Base-by-base conservation (phyloP, 2,329 filamentous ascomycete genomes). In the Claviceps pusilla region DNA sequence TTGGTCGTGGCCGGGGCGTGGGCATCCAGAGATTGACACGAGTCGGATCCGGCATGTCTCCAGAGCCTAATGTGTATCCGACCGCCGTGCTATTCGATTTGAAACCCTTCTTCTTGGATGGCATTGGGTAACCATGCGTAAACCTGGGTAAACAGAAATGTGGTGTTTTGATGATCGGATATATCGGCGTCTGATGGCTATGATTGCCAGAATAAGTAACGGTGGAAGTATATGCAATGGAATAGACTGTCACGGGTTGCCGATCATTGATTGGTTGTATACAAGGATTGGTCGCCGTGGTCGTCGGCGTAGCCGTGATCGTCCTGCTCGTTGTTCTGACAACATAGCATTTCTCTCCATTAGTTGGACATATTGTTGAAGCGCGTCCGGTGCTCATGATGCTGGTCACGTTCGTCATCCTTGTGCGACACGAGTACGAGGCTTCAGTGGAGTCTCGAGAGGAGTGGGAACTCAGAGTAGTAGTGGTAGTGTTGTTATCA, bases 151-250 rank as follows among this genome's bases (percentile, higher is more conserved):
- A 7, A 6, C 75, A 77, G 54, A 69, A 68, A 33, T 60, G 62
- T 4, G 70, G 72, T 2, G 67, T 70, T 19, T 59, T 61, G 35
- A 77, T 67, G 11, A 70, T 62, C 3, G 71, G 66, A 56, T 68
- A 76, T 0, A 71, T 72, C 1, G 72, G 69, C 9, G 69, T 76
- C 58, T 78, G 78, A 53, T 75, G 69, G 29, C 60, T 64, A 4
- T 67, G 68, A 53, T 76, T 68, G 16, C 71, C 74, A 9, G 62
- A 68, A 62, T 76, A 74, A 19, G 76, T 79, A 51, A 73, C 66
- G 1, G 76, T 79, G 28, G 71, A 66, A 3, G 74, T 76, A 64
- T 78, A 69, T 19, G 76, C 62, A 41, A 78, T 67, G 3, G 69
- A 72, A 62, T 70, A 76, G 10, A 69, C 60, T 1, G 67, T 73